Conservation (phyloP, 2,329 filamentous ascomycete species). For the Aspergillus tamarii region DNA sequence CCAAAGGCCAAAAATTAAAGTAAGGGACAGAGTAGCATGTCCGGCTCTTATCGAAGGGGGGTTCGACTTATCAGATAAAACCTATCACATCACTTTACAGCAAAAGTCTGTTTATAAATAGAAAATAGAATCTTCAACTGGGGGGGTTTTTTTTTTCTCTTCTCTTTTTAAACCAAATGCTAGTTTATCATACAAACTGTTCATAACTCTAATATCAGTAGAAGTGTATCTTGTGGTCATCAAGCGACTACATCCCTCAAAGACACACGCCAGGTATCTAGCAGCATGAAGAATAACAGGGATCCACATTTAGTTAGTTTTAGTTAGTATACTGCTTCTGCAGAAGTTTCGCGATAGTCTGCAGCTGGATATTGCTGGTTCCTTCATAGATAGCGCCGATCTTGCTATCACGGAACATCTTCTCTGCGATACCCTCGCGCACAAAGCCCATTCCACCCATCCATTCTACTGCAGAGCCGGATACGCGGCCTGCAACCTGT, state of each 20-base stretch:
- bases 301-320: neutral
- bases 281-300: neutral
- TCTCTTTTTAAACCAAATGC: neutral
- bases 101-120: neutral
- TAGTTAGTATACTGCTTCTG: conserved; percentile 66
- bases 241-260: neutral
- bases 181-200: neutral
- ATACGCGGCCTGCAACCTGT: conserved; percentile 87
- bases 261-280: neutral
- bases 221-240: neutral
- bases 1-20: neutral
- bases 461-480: conserved; percentile 90
- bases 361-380: conserved; percentile 68
- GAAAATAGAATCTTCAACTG: neutral
- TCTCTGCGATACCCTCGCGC: conserved; percentile 92
- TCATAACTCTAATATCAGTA: neutral
- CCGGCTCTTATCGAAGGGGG: neutral
- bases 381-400: conserved; percentile 98
- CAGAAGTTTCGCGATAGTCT: conserved; percentile 70
- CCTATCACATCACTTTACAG: neutral
- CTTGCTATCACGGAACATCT: conserved; percentile 97
- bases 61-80: neutral
- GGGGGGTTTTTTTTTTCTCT: too few relatives aligned
- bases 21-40: neutral
- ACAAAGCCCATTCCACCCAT: conserved; percentile 99